Evolutionary conservation across 305 asterid genomes (phyloP), one percentile per base, ranked within the genome.

Genomic region (Withania somnifera): DNA sequence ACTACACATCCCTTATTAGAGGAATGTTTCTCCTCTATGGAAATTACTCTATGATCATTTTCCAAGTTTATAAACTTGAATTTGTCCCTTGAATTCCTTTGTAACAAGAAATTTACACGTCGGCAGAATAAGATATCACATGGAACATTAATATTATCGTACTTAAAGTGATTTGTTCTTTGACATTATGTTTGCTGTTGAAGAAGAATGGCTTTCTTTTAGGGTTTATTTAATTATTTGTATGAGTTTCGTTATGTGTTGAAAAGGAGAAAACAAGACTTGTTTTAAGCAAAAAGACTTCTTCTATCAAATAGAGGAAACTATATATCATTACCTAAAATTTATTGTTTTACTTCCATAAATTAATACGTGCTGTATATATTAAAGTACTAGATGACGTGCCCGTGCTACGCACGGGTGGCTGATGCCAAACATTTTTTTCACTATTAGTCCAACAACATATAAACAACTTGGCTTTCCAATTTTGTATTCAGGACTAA

Each of bases 81-180:
- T 26, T 26, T 19, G 6, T 26, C 10, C 0, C 0, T 26, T 2
- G 1, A 10, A 11, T 4, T 5, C 6, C 7, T 5, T 36, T 7
- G 17, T 61, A 61, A 13, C 32, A 61, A 61, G 20, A 28, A 61
- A 13, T 17, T 28, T 61, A 60, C 36, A 60, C 5, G 11, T 26
- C 38, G 38, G 0, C 19, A 60, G 11, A 26, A 60, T 60, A 60
- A 13, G 5, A 13, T 14, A 60, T 60, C 68, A 28, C 68, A 13
- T 28, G 20, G 32, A 61, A 58, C 34, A 24, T 58, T 58, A 24
- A 58, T 58, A 24, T 36, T 7, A 7, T 22, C 7, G 6, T 7
- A 22, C 32, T 20, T 20, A 10, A n/a, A 3, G 64, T 22, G 64
- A 57, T 9, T 52, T 52, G 22, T 20, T 4, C 17, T 57, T 57